Evolutionary conservation across 139 green algal species (phyloP), one percentile per base, ranked within the genome.

Genomic region (Eudorina sp.): DNA sequence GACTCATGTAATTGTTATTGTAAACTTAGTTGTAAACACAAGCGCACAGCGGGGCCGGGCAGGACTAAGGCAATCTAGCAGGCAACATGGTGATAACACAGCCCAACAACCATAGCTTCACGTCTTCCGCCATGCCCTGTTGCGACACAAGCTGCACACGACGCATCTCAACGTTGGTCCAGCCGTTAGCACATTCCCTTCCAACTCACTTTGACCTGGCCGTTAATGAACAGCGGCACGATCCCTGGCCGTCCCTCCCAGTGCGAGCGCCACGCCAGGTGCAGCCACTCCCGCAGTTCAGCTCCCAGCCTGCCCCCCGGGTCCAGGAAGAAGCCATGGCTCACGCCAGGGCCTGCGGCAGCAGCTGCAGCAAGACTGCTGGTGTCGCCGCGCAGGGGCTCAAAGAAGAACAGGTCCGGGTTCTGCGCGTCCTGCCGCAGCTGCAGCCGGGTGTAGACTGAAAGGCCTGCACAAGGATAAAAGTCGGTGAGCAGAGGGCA

Each of bases 321-420:
- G 78, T 85, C 78, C 53, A 85, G 13, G 78, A 85, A 85, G 78
- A 85, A 85, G 6, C 23, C 7, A 38, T 27, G n/a, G 75, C 34
- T 38, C 18, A 69, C 48, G n/a, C n/a, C n/a, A n/a, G n/a, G n/a
- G n/a, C n/a, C n/a, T 31, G 38, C 75, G 3, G 48, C 7, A 48
- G 38, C 53, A 38, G 53, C 38, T 23, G 53, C 78, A 58, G 76
- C 76, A 36, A 34, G 34, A 72, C 51, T 34, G 51, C 34, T 58
- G 36, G 2, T 41, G 25, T 34, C 29, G 19, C 34, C 76, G 16
- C 13, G 13, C 76, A 51, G 23, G 21, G 51, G 51, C 51, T 72
- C 36, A 41, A 84, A 70, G 76, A 84, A 53, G 76, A 53, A 70
- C 51, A 84, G 36, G 76, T 70, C 76, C 34, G 31, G 5, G 76